These are phyloP conservation scores for Aspergillus coremiiformis DNA, from an alignment of 495 filamentous ascomycete species.

Conservation along the genomic window DNA sequence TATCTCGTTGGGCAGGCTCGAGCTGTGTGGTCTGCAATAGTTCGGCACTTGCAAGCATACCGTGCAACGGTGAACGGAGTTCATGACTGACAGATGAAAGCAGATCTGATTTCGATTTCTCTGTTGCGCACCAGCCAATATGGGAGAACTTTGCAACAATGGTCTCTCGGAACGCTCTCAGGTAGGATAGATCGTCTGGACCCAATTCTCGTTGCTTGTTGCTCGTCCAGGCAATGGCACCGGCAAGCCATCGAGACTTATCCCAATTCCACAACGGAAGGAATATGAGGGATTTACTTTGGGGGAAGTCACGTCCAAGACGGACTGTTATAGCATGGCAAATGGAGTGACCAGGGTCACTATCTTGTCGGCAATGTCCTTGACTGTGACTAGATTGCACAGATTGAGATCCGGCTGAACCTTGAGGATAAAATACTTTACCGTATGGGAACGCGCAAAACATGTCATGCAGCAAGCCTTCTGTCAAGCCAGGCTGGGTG, in stretches of 20 bases:
- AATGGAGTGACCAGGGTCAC: neutral
- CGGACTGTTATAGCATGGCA: slow-evolving; percentile 4
- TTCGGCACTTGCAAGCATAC: slow-evolving; percentile 58
- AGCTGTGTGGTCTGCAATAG: slow-evolving; percentile 51
- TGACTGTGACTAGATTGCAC: neutral
- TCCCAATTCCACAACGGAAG: slow-evolving; percentile 57
- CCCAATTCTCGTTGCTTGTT: slow-evolving; percentile 35
- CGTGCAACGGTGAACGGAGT: slow-evolving; percentile 62
- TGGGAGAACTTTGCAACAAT: slow-evolving; percentile 55
- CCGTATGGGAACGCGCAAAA: slow-evolving; percentile 25
- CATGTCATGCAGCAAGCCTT: slow-evolving; percentile 21
- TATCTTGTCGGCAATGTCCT: neutral
- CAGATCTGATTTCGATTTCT: slow-evolving; percentile 59
- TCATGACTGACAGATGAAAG: slow-evolving; percentile 70
- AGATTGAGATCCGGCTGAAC: neutral
- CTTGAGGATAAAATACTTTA: slow-evolving; percentile 19
- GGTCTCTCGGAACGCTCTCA: slow-evolving; percentile 53
- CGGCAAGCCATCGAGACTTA: slow-evolving; percentile 56
- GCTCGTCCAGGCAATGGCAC: slow-evolving; percentile 49
- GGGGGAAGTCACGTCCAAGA: slow-evolving; percentile 30
- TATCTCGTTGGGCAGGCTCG: slow-evolving; percentile 45
- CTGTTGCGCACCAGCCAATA: slow-evolving; percentile 39
- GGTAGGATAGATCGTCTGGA: slow-evolving; percentile 44
- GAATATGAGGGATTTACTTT: slow-evolving; percentile 49
- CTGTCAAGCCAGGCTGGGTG: slow-evolving; percentile 1